Evolutionary conservation across 2,329 filamentous ascomycete genomes (phyloP).

Genomic region (Dothidotthia symphoricarpi): DNA sequence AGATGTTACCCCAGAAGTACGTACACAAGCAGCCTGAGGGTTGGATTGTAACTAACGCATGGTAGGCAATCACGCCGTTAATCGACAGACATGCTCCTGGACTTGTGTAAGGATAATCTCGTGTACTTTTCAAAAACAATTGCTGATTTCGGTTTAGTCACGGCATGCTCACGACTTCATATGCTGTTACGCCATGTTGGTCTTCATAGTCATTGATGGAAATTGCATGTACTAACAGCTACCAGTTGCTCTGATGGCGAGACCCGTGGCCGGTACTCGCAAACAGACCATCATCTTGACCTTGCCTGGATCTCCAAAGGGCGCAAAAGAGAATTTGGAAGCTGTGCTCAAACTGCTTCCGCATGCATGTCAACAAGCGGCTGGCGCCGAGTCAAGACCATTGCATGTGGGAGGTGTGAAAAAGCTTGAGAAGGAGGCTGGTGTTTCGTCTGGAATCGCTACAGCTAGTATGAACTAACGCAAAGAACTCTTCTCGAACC

Average conservation of each 20-base stretch:
- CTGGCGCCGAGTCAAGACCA: constrained; percentile 74
- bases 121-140: not conserved
- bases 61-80: constrained; percentile 71
- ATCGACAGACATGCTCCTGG: constrained; percentile 85
- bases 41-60: constrained; percentile 3
- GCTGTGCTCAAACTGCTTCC: constrained; percentile 86
- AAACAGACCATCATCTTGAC: constrained; percentile 82
- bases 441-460: constrained; percentile 38
- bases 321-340: constrained; percentile 88
- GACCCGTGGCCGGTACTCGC: constrained; percentile 84
- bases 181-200: constrained; percentile 86
- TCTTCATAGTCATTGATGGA: constrained; percentile 5
- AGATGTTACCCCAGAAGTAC: constrained; percentile 87
- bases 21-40: not conserved
- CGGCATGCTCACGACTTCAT: constrained; percentile 83
- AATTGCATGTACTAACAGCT: constrained; percentile 17
- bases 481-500: not conserved
- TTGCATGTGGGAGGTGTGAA: constrained; percentile 79
- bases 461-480: constrained; percentile 14
- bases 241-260: constrained; percentile 91
- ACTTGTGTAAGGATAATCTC: constrained; percentile 59
- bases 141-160: constrained; percentile 55
- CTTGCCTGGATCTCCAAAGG: constrained; percentile 90
- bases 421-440: constrained; percentile 81
- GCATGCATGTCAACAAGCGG: constrained; percentile 89